Conservation (phyloP, 1,284 basidiomycete species). For the Boletellus deceptivus region DNA sequence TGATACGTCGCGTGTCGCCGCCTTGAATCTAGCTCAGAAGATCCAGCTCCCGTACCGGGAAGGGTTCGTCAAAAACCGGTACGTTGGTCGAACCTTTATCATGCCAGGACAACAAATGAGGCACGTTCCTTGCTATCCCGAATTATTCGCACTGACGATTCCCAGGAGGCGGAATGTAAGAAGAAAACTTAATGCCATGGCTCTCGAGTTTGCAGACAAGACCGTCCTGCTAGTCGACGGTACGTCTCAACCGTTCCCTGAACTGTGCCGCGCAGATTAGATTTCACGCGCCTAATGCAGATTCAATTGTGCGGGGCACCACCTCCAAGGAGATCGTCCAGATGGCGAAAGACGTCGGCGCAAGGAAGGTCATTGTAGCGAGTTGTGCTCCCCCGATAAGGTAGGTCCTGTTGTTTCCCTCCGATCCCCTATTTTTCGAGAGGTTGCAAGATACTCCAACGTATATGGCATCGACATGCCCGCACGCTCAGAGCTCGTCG, state of each 20-base stretch:
- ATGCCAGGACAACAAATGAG: conserved; percentile 98
- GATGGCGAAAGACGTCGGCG: conserved; percentile 99
- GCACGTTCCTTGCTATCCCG: conserved; percentile 32
- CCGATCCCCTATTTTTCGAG: conserved; percentile 1
- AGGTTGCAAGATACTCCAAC: conserved; percentile 70
- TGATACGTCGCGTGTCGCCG: conserved; percentile 95
- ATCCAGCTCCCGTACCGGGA: conserved; percentile 92
- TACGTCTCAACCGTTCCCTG: conserved; percentile 33
- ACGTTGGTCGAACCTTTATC: conserved; percentile 98
- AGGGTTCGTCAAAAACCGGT: conserved; percentile 99
- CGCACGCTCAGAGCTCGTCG: conserved; percentile 90
- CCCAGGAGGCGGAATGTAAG: conserved; percentile 90
- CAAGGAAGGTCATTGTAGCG: conserved; percentile 96
- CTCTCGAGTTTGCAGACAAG: conserved; percentile 93
- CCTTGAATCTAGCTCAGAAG: conserved; percentile 92
- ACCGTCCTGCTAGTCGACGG: conserved; percentile 96
- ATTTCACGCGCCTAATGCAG: conserved; percentile 38
- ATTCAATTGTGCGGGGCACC: conserved; percentile 98
- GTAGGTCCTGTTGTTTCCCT: conserved; percentile 33
- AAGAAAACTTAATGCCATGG: conserved; percentile 98
- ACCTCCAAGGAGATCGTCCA: conserved; percentile 99
- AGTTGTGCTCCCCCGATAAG: conserved; percentile 97
- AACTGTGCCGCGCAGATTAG: not conserved
- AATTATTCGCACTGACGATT: conserved; percentile 6
- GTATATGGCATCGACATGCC: conserved; percentile 99